A percentile compares a stretch with the other conserved stretches of the same genome.
Evolutionary conservation across 306 rosid genomes (phyloP).

Genomic region (Gleditsia sinensis): DNA sequence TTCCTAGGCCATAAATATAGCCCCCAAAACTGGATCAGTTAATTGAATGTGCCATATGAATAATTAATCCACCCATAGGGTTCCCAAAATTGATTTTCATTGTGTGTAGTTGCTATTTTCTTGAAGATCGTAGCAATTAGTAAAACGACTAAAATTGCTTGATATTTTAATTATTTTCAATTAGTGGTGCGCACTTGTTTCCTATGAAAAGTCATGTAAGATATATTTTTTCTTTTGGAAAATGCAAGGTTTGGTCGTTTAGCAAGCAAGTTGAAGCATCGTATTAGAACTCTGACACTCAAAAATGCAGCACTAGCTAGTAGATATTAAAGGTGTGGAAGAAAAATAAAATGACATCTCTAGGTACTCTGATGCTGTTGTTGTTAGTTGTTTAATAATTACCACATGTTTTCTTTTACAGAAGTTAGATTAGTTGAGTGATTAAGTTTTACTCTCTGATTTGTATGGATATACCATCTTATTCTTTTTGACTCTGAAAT

Average conservation of each 20-base stretch:
- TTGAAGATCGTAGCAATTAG: not conserved
- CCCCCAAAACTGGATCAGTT: not conserved
- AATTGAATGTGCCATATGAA: constrained; percentile 1
- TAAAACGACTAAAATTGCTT: constrained; percentile 1
- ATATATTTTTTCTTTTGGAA: constrained; percentile 8
- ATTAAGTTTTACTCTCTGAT: not conserved
- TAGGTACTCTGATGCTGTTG: not conserved
- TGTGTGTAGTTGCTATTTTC: not conserved
- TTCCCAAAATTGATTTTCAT: constrained; percentile 6
- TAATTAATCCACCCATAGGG: not conserved
- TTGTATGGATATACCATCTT: not conserved
- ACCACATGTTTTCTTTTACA: not conserved
- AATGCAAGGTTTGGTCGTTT: constrained; percentile 29
- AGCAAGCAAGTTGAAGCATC: constrained; percentile 24
- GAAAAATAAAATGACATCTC: not conserved
- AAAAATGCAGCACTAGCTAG: constrained; percentile 13
- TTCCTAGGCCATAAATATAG: not conserved
- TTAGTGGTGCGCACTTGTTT: not conserved
- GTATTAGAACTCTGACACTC: not conserved
- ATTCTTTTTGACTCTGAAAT: not conserved
- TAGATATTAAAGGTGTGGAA: not conserved
- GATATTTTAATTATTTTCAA: not conserved
- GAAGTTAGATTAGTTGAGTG: constrained; percentile 24
- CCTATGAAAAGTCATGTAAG: constrained; percentile 8
- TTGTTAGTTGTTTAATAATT: constrained; percentile 21